Evolutionary conservation across 441 rosid species (phyloP), one percentile per base, ranked within the genome.

Genomic region (Gossypium laxum): DNA sequence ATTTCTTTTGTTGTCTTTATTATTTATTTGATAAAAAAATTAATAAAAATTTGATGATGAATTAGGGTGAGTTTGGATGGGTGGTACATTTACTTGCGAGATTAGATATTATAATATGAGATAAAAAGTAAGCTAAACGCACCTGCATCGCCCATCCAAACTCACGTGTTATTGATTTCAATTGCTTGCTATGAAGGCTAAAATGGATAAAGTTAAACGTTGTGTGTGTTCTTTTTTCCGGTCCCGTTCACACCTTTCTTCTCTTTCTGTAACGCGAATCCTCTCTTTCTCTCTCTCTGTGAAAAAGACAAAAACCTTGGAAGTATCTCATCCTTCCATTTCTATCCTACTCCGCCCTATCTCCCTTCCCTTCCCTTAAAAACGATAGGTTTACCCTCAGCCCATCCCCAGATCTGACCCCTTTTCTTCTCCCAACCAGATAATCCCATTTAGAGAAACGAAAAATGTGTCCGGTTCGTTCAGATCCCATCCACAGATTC

Each of bases 401-500:
- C 34, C 34, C 22, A 41, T 2, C 18, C 66, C 12, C 28, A 64
- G 69, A 43, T 64, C 69, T 8, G 21, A 43, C n/a, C 18, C 54
- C 19, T 15, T 30, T 2, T 7, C 12, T 72, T 72, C 76, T 74
- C 12, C 65, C 61, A 34, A 71, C 57, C 38, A 56, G 5, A 17
- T 1, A 51, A 52, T 18, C 6, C 32, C 34, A 30, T 30, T 5
- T 30, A 30, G 34, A 8, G 8, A 19, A 19, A 8, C 12, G 12
- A 11, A 2, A 18, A 54, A 54, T 80, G 75, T 52, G 75, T 0
- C 47, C 84, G 7, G 28, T 78, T 12, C 82, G 86, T 0, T 51
- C 86, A 83, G 97, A 91, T 86, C 94, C 84, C 28, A 78, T 83
- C 15, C 77, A 88, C 18, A 58, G 90, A 62, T 81, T 87, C 82